phyloP scores from a whole-genome alignment of 2,329 filamentous ascomycete genomes.

The Cercospora sesami region DNA sequence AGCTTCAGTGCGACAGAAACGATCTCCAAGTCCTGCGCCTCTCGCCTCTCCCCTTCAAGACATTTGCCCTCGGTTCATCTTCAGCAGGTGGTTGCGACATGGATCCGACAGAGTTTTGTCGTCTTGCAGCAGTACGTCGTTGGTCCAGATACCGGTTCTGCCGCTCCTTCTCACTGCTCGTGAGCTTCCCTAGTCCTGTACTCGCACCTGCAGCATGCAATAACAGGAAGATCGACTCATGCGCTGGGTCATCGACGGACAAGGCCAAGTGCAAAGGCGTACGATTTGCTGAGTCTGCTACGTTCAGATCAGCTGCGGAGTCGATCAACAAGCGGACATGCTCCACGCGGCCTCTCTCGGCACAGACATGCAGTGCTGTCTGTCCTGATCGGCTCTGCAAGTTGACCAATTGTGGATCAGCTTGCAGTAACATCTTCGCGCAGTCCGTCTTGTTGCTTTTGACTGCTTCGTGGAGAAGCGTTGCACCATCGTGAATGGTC shows the following conservation, averaged over 20 bases:
- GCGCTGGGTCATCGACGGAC: neutral
- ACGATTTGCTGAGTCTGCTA: neutral
- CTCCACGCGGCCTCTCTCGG: neutral
- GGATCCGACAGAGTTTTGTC: neutral
- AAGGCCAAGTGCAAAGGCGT: neutral
- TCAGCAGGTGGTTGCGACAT: neutral
- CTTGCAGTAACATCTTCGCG: neutral
- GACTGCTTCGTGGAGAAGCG: neutral
- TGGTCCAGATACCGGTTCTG: conserved; percentile 3
- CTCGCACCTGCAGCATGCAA: conserved; percentile 1
- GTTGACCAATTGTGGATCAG: neutral
- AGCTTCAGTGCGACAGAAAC: neutral
- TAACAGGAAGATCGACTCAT: neutral
- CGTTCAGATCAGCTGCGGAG: neutral
- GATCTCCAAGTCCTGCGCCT: neutral
- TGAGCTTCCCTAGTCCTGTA: neutral
- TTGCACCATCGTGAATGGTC: neutral
- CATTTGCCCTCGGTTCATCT: neutral
- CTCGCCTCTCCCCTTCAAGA: neutral
- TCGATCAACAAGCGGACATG: neutral
- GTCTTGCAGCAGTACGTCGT: neutral
- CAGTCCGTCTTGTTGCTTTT: neutral
- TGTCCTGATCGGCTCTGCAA: conserved; percentile 1
- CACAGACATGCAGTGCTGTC: neutral
- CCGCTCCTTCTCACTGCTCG: neutral